Conservation (phyloP, 306 rosid species). For the Prunus fruticosa region DNA sequence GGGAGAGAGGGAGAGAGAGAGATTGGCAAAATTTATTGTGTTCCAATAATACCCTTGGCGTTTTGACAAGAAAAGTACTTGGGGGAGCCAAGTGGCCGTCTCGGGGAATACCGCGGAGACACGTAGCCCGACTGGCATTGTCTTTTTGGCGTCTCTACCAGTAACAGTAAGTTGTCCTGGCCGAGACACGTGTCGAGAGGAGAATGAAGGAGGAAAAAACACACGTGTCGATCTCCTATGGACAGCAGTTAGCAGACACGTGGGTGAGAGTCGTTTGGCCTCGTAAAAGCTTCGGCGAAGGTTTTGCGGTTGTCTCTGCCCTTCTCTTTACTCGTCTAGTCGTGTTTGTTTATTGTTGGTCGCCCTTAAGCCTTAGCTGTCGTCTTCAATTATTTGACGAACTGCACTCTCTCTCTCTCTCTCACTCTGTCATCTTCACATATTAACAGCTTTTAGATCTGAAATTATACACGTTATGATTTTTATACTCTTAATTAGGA, state of each 20-base stretch:
- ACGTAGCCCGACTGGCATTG: conserved; percentile 45
- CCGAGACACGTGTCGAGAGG: conserved; percentile 41
- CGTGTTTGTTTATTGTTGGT: neutral
- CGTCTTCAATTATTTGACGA: conserved; percentile 1
- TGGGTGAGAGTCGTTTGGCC: conserved; percentile 11
- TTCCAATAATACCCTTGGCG: conserved; percentile 48
- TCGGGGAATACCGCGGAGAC: conserved; percentile 17
- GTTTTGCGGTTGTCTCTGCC: conserved; percentile 1
- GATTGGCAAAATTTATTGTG: neutral
- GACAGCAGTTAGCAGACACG: neutral
- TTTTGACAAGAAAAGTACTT: conserved; percentile 26
- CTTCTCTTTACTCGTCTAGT: neutral
- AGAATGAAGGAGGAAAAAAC: neutral
- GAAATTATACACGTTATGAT: neutral
- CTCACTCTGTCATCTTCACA: neutral
- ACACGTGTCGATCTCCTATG: conserved; percentile 44
- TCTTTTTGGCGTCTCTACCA: conserved; percentile 42
- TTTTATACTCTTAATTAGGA: neutral
- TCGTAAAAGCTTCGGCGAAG: conserved; percentile 25
- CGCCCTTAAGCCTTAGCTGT: conserved; percentile 11
- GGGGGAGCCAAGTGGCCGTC: conserved; percentile 48
- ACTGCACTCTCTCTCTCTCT: neutral
- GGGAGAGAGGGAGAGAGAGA: neutral
- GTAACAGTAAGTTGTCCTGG: conserved; percentile 27
- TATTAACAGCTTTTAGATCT: neutral